Evolutionary conservation across 495 filamentous ascomycete species (phyloP), one percentile per base, ranked within the genome.

Genomic region (Penicillium crystallinum): DNA sequence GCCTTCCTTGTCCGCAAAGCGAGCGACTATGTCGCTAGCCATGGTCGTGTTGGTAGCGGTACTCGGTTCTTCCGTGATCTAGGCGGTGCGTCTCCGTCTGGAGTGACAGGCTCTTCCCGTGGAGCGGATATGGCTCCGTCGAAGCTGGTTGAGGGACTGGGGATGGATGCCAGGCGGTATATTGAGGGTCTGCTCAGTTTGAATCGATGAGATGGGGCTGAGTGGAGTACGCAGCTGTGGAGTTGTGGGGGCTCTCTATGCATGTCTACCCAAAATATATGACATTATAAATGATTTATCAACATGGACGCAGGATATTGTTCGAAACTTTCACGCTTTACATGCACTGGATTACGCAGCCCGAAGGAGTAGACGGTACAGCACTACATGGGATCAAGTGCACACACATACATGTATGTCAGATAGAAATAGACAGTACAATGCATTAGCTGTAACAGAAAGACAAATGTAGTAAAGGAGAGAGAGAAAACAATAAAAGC

Each of bases 131-230:
- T 81, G 50, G 81, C 80, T 10, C 81, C 87, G 0, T 78, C 76
- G 22, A 80, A 81, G 50, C 62, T 95, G 49, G 86, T 84, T n/a
- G 89, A 92, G 66, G 91, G 91, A 4, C 85, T 96, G 57, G 91
- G 91, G 0, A 76, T 96, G 51, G 90, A 96, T 79, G 88, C 90
- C 35, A 78, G 85, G 66, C 80, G 81, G 60, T 96, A 96, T 72
- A 87, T 96, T 53, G 91, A 95, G 61, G 84, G 81, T 11, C 65
- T 96, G 49, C 69, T 96, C 56, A 90, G 81, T 62, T 66, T 95
- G 66, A 86, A 87, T 67, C 72, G 84, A 14, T 25, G 21, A 25
- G 21, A 41, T 41, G 38, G 21, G 12, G 37, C 12, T 23, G 19
- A 9, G 11, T 40, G 37, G 37, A 40, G 37, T 40, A 11, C 11